Conservation (phyloP, 768 basidiomycete genomes). For the Scleroderma citrinum region DNA sequence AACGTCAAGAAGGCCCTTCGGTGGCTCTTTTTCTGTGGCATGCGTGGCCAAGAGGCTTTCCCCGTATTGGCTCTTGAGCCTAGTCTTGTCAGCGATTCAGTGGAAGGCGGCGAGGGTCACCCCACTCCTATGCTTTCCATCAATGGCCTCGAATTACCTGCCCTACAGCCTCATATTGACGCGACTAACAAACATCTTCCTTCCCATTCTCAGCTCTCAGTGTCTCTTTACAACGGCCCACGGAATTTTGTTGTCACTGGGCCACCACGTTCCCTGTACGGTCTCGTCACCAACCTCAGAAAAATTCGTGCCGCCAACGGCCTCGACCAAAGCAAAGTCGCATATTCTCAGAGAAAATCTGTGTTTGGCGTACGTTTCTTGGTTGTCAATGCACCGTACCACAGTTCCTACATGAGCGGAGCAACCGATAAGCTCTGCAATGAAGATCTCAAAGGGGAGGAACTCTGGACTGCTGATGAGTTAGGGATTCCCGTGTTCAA, state of each 20-base stretch:
- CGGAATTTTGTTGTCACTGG: slow-evolving; percentile 91
- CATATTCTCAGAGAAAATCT: slow-evolving; percentile 92
- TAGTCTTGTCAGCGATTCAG: slow-evolving; percentile 74
- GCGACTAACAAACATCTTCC: slow-evolving; percentile 87
- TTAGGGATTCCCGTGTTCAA: slow-evolving; percentile 84
- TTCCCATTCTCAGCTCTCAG: slow-evolving; percentile 65
- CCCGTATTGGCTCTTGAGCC: slow-evolving; percentile 89
- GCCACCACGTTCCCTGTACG: slow-evolving; percentile 85
- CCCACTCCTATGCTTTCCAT: slow-evolving; percentile 94
- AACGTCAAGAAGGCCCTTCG: slow-evolving; percentile 82
- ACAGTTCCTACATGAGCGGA: slow-evolving; percentile 76
- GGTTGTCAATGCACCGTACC: slow-evolving; percentile 94
- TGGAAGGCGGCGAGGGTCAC: slow-evolving; percentile 89
- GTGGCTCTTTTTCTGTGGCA: slow-evolving; percentile 91
- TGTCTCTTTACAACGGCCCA: slow-evolving; percentile 93
- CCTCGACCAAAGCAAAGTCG: slow-evolving; percentile 88
- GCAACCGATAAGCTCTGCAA: slow-evolving; percentile 70
- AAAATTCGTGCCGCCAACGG: slow-evolving; percentile 85
- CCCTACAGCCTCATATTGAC: slow-evolving; percentile 74
- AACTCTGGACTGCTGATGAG: slow-evolving; percentile 66
- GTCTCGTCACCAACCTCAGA: slow-evolving; percentile 85
- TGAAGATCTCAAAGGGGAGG: slow-evolving; percentile 73
- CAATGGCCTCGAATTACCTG: slow-evolving; percentile 69
- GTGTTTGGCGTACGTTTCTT: slow-evolving; percentile 92
- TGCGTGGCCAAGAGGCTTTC: slow-evolving; percentile 92